Evolutionary conservation across 2,329 filamentous ascomycete genomes (phyloP), one percentile per base, ranked within the genome.

Genomic region (Aspergillus intermedius): DNA sequence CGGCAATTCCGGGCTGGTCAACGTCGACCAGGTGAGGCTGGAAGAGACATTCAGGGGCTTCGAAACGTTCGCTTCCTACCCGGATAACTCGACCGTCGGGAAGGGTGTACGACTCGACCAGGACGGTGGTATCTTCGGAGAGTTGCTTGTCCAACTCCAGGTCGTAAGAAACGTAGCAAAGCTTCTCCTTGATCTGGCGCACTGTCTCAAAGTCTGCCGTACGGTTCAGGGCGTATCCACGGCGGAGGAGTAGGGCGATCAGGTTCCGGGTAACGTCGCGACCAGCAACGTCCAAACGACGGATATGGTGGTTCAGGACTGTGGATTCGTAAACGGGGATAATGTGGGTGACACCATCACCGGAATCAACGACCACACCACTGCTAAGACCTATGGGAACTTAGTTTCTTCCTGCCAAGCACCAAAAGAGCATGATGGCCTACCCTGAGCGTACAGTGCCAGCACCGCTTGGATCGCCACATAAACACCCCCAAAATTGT

Each of bases 121-220:
- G 77, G 7, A 96, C 90, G 1, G 93, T 98, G 13, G 93, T 98
- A 63, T 98, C 93, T 74, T 98, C 93, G 64, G 88, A 94, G 55
- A 98, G 82, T 60, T 88, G 84, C 75, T 97, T 91, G 77, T 98
- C 93, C 48, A 98, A 79, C 72, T 95, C 90, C 49, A 98, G 81
- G 70, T 98, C 93, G 77, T 97, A 98, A 10, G 91, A 96, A 49
- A 98, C 91, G 70, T 98, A 98, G 79, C 93, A 97, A 45, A 98
- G 86, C 79, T 98, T 98, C 79, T 98, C 93, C 77, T 98, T 98
- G 77, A 98, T 97, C 71, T 97, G 91, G 54, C 93, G 87, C 49
- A 98, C 93, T 3, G 93, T 98, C 74, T 98, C 93, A 71, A 98
- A 98, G 70, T 98, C 93, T 67, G 93, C 93, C 10, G 93, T 98